A percentile compares a stretch with the other conserved stretches of the same genome.
phyloP scores from a whole-genome alignment of 257 asterid species.

The Rhazya stricta region DNA sequence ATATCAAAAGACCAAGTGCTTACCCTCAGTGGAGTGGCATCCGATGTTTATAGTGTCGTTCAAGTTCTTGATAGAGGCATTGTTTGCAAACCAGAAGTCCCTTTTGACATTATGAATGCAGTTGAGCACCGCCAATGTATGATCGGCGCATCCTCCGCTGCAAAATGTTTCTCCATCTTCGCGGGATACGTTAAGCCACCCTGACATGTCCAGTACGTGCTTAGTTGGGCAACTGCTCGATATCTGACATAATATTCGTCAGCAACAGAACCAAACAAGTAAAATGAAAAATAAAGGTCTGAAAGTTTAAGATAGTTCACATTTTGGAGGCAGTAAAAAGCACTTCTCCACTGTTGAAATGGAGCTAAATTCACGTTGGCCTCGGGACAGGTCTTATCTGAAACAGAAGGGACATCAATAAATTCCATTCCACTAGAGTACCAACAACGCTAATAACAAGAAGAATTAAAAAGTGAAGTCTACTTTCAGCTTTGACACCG shows the following conservation, averaged over 20 bases:
- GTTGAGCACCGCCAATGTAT: slow-evolving; percentile 34
- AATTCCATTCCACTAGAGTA: not conserved
- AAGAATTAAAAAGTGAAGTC: not conserved
- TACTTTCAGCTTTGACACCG: slow-evolving; percentile 42
- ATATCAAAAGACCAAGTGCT: not conserved
- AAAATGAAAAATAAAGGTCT: not conserved
- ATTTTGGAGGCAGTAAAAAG: slow-evolving; percentile 40
- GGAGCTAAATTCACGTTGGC: slow-evolving; percentile 44
- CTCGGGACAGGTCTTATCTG: slow-evolving; percentile 37
- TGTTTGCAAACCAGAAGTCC: slow-evolving; percentile 42
- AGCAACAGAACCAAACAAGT: not conserved
- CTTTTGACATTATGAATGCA: slow-evolving; percentile 41
- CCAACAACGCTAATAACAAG: not conserved
- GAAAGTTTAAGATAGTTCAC: slow-evolving; percentile 18
- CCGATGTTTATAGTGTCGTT: slow-evolving; percentile 32
- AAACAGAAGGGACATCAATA: not conserved
- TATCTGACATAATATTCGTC: slow-evolving; percentile 1
- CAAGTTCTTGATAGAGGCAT: slow-evolving; percentile 37
- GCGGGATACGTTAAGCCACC: slow-evolving; percentile 48
- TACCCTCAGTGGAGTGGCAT: slow-evolving; percentile 30
- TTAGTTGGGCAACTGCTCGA: slow-evolving; percentile 24
- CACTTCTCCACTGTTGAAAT: slow-evolving; percentile 45
- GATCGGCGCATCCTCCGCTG: slow-evolving; percentile 34
- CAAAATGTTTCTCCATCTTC: slow-evolving; percentile 38
- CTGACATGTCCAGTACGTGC: slow-evolving; percentile 24